These are phyloP conservation scores for Moesziomyces parantarcticus DNA, from an alignment of 1,284 basidiomycete genomes.

Conservation along the genomic window DNA sequence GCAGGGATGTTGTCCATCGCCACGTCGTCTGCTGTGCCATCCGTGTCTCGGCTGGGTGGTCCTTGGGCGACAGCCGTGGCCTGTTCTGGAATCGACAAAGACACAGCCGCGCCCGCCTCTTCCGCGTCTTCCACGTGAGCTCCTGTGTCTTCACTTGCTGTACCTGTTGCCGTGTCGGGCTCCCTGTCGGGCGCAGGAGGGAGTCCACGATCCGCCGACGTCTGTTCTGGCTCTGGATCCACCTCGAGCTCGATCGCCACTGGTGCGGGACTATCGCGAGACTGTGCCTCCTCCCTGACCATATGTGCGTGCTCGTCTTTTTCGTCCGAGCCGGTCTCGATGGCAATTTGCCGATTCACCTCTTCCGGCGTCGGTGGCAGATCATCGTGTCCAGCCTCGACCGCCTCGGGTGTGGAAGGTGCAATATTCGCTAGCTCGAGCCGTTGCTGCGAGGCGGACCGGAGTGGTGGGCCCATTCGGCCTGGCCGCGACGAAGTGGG, in stretches of 20 bases:
- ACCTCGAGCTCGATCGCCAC: too few species aligned
- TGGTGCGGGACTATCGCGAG: too few species aligned
- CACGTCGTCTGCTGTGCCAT: conserved; percentile 17
- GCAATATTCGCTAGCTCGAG: conserved; percentile 13
- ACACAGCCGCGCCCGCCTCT: conserved; percentile 21
- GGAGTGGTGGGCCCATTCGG: conserved; percentile 36
- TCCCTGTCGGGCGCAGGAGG: too few species aligned
- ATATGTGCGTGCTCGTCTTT: neutral
- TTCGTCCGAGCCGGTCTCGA: conserved; percentile 8
- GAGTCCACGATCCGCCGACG: too few species aligned
- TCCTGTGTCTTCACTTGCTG: neutral
- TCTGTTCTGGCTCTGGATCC: too few species aligned
- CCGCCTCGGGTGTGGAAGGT: conserved; percentile 5
- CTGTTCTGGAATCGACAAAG: conserved; percentile 18
- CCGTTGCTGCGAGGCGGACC: conserved; percentile 41
- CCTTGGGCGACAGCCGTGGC: conserved; percentile 15
- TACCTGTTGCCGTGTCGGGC: neutral
- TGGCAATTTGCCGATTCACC: conserved; percentile 34
- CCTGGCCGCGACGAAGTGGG: conserved; percentile 2
- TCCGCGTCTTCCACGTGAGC: conserved; percentile 2
- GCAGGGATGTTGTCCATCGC: conserved; percentile 46
- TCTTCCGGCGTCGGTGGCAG: conserved; percentile 35
- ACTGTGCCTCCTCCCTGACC: too few species aligned
- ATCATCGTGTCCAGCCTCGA: conserved; percentile 14
- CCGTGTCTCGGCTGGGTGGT: conserved; percentile 10